phyloP scores from a whole-genome alignment of 192 early-diverging fungal genomes.

The Backusella macrospora region DNA sequence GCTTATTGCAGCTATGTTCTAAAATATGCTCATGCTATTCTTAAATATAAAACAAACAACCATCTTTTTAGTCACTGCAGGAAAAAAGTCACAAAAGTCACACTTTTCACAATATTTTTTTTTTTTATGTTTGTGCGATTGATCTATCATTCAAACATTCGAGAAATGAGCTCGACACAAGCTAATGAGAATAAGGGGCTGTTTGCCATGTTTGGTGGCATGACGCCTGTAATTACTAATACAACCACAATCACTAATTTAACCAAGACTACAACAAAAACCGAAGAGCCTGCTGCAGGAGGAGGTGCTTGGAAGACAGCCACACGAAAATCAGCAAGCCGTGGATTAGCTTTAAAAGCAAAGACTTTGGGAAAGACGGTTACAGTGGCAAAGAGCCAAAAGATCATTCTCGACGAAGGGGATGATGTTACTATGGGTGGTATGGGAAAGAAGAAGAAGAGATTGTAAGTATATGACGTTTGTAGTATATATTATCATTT shows the following conservation, averaged over 20 bases:
- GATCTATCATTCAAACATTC: neutral
- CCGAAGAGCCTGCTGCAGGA: neutral
- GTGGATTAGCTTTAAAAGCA: conserved; percentile 16
- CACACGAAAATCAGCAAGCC: neutral
- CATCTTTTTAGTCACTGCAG: neutral
- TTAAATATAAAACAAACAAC: too few relatives aligned
- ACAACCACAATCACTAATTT: neutral
- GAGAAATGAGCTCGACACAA: conserved; percentile 1
- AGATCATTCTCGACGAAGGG: neutral
- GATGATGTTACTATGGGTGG: conserved; percentile 31
- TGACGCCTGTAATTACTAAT: neutral
- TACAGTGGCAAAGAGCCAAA: conserved; percentile 16
- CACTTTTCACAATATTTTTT: neutral
- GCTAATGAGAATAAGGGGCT: conserved; percentile 14
- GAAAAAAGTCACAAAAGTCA: conserved; percentile 12
- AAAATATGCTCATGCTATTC: too few relatives aligned
- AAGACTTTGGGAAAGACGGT: conserved; percentile 4
- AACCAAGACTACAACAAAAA: neutral
- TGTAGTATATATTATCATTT: neutral
- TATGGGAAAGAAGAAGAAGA: conserved; percentile 23
- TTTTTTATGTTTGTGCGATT: neutral
- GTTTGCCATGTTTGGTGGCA: conserved; percentile 14
- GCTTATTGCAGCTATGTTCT: too few relatives aligned
- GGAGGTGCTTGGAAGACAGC: conserved; percentile 28
- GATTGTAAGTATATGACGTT: conserved; percentile 10